Evolutionary conservation across 1,139 yeast genomes (phyloP).

Genomic region (Suhomyces bokatorum): DNA sequence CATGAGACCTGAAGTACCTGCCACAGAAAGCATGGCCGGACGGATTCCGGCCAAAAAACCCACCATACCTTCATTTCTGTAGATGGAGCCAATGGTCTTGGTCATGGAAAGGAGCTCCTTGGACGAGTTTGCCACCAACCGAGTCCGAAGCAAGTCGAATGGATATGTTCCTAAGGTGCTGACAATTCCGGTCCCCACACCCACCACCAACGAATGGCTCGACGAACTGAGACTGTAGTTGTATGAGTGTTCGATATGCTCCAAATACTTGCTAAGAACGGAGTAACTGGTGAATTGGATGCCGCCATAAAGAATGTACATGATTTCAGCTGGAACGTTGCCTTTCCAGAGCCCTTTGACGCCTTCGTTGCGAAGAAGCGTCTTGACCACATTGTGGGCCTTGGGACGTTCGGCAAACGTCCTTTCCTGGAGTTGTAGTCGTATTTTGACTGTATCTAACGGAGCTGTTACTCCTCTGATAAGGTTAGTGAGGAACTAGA

Average conservation of each 20-base stretch:
- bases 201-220: conserved; percentile 60
- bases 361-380: conserved; percentile 39
- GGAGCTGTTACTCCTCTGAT: conserved; percentile 77
- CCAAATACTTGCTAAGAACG: conserved; percentile 46
- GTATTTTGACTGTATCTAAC: conserved; percentile 81
- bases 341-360: conserved; percentile 82
- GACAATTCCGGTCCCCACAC: conserved; percentile 72
- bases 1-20: conserved; percentile 67
- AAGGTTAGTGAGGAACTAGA: conserved; percentile 6
- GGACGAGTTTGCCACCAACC: conserved; percentile 63
- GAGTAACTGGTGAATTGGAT: conserved; percentile 78
- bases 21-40: conserved; percentile 64
- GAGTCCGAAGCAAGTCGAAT: conserved; percentile 79
- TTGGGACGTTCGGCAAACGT: conserved; percentile 33
- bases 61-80: conserved; percentile 46
- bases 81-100: conserved; percentile 44
- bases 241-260: conserved; percentile 27
- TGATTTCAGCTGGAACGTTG: conserved; percentile 83
- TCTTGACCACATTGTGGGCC: conserved; percentile 29
- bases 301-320: conserved; percentile 85
- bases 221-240: conserved; percentile 34
- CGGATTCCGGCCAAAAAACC: conserved; percentile 67
- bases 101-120: conserved; percentile 49
- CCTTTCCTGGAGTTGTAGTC: conserved; percentile 62
- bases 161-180: conserved; percentile 84